Evolutionary conservation across 352 stramenopile species (phyloP), one percentile per base, ranked within the genome.

Genomic region (Phytophthora aleatoria): DNA sequence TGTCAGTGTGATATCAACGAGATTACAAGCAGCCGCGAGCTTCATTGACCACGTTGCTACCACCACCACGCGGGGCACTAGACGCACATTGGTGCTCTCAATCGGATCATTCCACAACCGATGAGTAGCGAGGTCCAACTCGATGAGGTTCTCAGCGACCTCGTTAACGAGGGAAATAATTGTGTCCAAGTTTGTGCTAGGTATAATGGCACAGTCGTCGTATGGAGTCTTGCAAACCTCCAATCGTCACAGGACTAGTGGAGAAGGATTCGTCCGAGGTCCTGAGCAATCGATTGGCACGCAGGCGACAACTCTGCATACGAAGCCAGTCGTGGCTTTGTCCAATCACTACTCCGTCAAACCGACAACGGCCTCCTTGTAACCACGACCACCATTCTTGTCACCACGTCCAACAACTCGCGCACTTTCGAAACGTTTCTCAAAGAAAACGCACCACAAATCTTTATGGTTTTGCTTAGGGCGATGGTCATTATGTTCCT

Each of bases 221-320:
- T 91, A 92, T 57, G 92, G 42, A 26, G 81, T 89, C 58, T 92
- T 91, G 27, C 85, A 81, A 52, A 94, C 92, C 56, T 90, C 85
- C 3, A 92, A 64, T 9, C 83, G 81, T 94, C 82, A n/a, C 54
- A 82, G 0, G 85, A 90, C 27, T 92, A 67, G 16, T 89, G 72
- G 13, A 91, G 81, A 16, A 94, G 64, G n/a, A 92, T 79, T 2
- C 67, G 74, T 8, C 83, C 82, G 13, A 85, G 71, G 7, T 88
- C 70, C 24, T 68, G 64, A 8, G 75, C 73, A 3, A 89, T 75
- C 11, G 76, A 45, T 54, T 91, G 79, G 0, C 78, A 55, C 9
- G 67, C 51, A 2, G 54, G 51, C 0, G 79, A 77, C 9, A 77
- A 62, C 1, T 70, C 50, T 7, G 49, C 59, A 41, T 81, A 93